These are phyloP conservation scores for Leptodontidium sp. DNA, from an alignment of 2,329 filamentous ascomycete species.

Conservation along the genomic window DNA sequence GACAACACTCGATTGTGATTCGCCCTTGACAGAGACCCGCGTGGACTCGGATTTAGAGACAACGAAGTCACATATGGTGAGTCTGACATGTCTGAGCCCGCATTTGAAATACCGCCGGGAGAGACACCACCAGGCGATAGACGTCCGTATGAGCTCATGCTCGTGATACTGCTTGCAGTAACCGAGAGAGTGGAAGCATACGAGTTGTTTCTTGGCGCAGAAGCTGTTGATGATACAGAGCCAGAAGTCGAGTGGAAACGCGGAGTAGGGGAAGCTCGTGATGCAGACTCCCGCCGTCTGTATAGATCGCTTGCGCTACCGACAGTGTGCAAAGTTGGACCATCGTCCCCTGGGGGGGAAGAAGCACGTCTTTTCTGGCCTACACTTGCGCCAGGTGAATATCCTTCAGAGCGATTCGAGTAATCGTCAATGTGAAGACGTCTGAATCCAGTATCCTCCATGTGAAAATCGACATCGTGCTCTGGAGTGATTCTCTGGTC, in stretches of 20 bases:
- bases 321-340: slow-evolving; percentile 45
- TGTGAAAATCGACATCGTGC: slow-evolving; percentile 54
- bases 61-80: slow-evolving; percentile 61
- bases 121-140: slow-evolving; percentile 68
- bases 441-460: slow-evolving; percentile 62
- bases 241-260: slow-evolving; percentile 64
- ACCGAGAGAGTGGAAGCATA: slow-evolving; percentile 69
- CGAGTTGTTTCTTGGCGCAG: slow-evolving; percentile 66
- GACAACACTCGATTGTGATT: slow-evolving; percentile 47
- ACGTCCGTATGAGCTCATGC: slow-evolving; percentile 67
- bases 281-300: slow-evolving; percentile 56
- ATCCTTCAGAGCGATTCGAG: slow-evolving; percentile 45
- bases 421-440: slow-evolving; percentile 62
- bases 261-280: slow-evolving; percentile 61
- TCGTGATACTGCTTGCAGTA: slow-evolving; percentile 69
- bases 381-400: slow-evolving; percentile 48
- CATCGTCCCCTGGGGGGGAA: slow-evolving; percentile 63
- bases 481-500: slow-evolving; percentile 59
- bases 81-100: slow-evolving; percentile 50
- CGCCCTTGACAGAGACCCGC: slow-evolving; percentile 47
- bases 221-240: slow-evolving; percentile 72
- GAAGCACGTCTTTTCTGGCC: slow-evolving; percentile 71
- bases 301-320: slow-evolving; percentile 47
- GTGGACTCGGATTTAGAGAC: slow-evolving; percentile 50
- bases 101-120: slow-evolving; percentile 42